phyloP scores from a whole-genome alignment of 2,329 filamentous ascomycete genomes.

The Plectosphaerella sp. region DNA sequence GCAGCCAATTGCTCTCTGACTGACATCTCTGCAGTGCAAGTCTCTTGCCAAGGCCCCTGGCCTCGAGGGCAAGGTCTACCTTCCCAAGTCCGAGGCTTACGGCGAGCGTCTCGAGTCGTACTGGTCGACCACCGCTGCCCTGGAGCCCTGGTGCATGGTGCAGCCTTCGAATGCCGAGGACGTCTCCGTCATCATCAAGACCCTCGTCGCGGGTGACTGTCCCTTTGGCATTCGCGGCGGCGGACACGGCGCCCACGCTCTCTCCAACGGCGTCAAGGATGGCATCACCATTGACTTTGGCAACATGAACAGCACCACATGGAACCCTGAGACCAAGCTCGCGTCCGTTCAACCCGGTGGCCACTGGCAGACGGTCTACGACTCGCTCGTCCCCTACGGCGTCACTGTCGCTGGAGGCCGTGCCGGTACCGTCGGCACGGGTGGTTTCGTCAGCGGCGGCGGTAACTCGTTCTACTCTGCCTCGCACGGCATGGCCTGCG shows the following conservation, averaged over 20 bases:
- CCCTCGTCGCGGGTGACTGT: conserved; percentile 22
- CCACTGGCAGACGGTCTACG: conserved; percentile 32
- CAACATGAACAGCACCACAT: conserved; percentile 23
- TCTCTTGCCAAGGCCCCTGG: conserved; percentile 15
- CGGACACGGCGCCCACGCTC: conserved; percentile 26
- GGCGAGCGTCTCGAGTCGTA: conserved; percentile 25
- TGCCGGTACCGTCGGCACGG: conserved; percentile 28
- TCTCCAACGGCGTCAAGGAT: conserved; percentile 28
- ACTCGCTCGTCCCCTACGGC: conserved; percentile 23
- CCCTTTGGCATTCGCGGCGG: conserved; percentile 34
- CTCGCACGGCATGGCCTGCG: conserved; percentile 38
- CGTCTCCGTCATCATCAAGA: conserved; percentile 28
- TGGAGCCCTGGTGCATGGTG: conserved; percentile 29
- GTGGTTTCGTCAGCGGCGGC: conserved; percentile 28
- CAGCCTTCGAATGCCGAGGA: conserved; percentile 27
- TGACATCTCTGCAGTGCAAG: conserved; percentile 16
- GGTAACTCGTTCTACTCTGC: conserved; percentile 30
- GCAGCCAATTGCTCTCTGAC: no score
- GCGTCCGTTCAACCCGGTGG: conserved; percentile 28
- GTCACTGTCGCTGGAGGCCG: conserved; percentile 28
- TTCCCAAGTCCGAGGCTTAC: conserved; percentile 20
- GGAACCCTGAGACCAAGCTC: conserved; percentile 19
- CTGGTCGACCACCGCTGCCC: conserved; percentile 29
- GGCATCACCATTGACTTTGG: conserved; percentile 33
- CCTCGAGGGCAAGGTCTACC: conserved; percentile 22